Evolutionary conservation across 2,329 filamentous ascomycete genomes (phyloP), one percentile per base, ranked within the genome.

Genomic region (Leptodontidium sp.): DNA sequence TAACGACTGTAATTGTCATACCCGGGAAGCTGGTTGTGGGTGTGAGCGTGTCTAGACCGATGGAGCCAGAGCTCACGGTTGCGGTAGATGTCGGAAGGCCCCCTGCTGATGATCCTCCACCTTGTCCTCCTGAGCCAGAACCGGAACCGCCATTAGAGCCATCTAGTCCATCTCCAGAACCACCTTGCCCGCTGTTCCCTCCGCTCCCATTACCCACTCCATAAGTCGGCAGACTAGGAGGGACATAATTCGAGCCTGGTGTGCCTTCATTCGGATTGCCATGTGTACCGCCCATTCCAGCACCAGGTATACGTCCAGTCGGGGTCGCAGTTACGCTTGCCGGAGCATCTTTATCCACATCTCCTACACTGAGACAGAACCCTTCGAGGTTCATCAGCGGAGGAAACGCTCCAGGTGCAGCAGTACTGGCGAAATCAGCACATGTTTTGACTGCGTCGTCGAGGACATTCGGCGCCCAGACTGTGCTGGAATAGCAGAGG

Each of bases 401-500:
- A 4, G 55, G 35, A 53, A 72, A 74, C 3, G 69, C 72, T 3
- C 29, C 43, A 1, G 69, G 68, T 0, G 65, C 69, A 15, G 70
- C 72, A 0, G 68, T 72, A 0, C 47, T 64, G 2, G 75, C 75
- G 49, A 70, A 76, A 14, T 61, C 59, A 0, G 73, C 75, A 45
- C 75, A 77, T 2, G 63, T 69, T 11, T 68, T 66, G 2, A 75
- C 72, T 0, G 75, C 75, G 5, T 62, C 55, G 24, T 77, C 75
- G 61, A 77, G 74, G 8, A 73, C 32, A 5, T 61, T 58, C 0
- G 75, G 75, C 4, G 50, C 61, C 75, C 75, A 77, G 1, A 58
- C 24, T 1, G 70, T 71, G 7, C 67, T 69, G 1, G 72, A 73
- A 57, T 77, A 77, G 57, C 75, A 77, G n/a, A 77, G 72, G 67